These are phyloP conservation scores for Pythium insidiosum DNA, from an alignment of 352 stramenopile genomes.

Conservation along the genomic window DNA sequence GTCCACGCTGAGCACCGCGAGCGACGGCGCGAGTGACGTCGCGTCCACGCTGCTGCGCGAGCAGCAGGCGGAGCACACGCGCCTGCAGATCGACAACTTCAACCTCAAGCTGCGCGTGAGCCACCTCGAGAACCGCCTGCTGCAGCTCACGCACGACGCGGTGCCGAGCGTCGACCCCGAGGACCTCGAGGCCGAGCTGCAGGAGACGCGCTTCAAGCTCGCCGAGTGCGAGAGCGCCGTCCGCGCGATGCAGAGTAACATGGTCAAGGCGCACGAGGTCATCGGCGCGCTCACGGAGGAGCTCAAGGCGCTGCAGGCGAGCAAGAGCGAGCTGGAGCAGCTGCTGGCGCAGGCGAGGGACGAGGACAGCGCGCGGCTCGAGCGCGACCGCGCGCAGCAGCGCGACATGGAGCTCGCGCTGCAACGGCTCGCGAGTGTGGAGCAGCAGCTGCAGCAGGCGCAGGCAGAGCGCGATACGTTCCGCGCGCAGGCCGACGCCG, in stretches of 20 bases:
- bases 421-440: conserved; percentile 24
- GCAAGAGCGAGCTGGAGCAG: conserved; percentile 12
- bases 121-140: conserved; percentile 57
- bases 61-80: conserved; percentile 47
- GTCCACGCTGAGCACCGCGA: conserved; percentile 6
- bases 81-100: conserved; percentile 64
- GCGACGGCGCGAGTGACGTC: neutral
- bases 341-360: conserved; percentile 6
- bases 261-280: conserved; percentile 38
- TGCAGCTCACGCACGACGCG: conserved; percentile 49
- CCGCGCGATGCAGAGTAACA: conserved; percentile 10
- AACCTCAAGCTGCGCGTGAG: conserved; percentile 64
- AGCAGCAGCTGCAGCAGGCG: conserved; percentile 24
- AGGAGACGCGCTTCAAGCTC: conserved; percentile 47
- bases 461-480: conserved; percentile 20
- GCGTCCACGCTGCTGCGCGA: conserved; percentile 31
- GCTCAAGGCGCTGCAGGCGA: conserved; percentile 12
- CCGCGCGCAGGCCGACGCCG: conserved; percentile 26
- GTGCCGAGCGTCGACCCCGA: conserved; percentile 33
- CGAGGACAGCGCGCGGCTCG: conserved; percentile 28
- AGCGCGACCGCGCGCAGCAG: conserved; percentile 24
- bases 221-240: conserved; percentile 17
- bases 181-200: conserved; percentile 53
- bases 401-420: conserved; percentile 23
- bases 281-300: conserved; percentile 46